These are phyloP conservation scores for Coix lacrymajobi DNA, from an alignment of 176 grass and related monocot genomes.

Conservation along the genomic window DNA sequence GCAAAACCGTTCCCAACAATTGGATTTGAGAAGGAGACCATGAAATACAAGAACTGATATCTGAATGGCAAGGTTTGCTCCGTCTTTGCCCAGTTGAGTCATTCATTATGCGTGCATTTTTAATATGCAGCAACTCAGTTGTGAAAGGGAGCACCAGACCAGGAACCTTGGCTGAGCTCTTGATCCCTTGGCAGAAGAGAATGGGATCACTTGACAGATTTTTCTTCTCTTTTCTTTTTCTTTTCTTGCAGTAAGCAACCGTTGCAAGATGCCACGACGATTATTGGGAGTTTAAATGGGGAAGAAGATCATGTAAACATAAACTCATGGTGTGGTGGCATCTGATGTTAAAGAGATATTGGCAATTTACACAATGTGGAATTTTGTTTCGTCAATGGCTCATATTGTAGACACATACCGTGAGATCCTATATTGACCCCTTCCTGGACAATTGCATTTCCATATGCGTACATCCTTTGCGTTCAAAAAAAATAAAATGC, in stretches of 20 bases:
- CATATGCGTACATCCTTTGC: background rate
- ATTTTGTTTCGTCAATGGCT: slow-evolving; percentile 25
- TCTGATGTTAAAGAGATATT: slow-evolving; percentile 11
- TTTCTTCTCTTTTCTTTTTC: background rate
- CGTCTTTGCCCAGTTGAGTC: background rate
- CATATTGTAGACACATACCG: slow-evolving; percentile 21
- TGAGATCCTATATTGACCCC: slow-evolving; percentile 22
- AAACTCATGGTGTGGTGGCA: background rate
- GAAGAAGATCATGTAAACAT: slow-evolving; percentile 20
- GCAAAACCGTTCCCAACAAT: slow-evolving; percentile 98
- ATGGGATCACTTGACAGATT: background rate
- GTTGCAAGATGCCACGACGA: background rate
- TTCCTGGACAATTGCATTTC: slow-evolving; percentile 1
- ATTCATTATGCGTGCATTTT: background rate
- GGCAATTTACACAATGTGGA: slow-evolving; percentile 28
- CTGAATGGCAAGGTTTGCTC: slow-evolving; percentile 24
- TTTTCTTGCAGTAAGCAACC: slow-evolving; percentile 2
- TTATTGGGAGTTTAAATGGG: background rate
- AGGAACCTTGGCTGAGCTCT: background rate
- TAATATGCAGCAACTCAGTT: background rate
- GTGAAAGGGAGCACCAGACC: background rate
- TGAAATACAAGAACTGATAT: slow-evolving; percentile 88
- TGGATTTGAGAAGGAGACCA: slow-evolving; percentile 98
- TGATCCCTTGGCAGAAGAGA: background rate
- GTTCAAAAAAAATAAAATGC: background rate